phyloP scores from a whole-genome alignment of 257 asterid species.

The Solanum lignicaule region DNA sequence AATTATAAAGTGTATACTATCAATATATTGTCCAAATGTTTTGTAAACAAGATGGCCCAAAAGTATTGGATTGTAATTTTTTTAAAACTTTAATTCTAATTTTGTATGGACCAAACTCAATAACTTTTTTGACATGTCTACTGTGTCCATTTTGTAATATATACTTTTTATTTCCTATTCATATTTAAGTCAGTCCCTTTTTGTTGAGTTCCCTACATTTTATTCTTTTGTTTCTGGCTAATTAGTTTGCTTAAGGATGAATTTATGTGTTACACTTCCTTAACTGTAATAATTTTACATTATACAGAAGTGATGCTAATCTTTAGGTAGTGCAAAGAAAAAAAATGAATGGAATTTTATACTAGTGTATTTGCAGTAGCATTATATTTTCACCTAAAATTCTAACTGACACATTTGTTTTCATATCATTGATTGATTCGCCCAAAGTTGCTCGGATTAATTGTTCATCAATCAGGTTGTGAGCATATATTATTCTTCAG shows the following conservation, averaged over 20 bases:
- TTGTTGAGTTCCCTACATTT: not conserved
- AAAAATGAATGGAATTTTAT: too few species aligned
- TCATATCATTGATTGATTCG: too few species aligned
- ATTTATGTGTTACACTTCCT: not conserved
- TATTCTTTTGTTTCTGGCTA: not conserved
- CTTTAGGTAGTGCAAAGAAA: too few species aligned
- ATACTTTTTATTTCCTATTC: not conserved
- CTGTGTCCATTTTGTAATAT: not conserved
- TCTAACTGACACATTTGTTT: too few species aligned
- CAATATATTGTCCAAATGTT: not conserved
- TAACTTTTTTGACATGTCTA: not conserved
- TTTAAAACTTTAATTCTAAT: not conserved
- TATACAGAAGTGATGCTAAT: too few species aligned
- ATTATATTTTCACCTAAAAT: too few species aligned
- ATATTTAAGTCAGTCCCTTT: not conserved
- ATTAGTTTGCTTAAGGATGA: not conserved
- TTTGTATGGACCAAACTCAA: not conserved
- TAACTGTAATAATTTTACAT: not conserved
- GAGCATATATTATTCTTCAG: too few species aligned
- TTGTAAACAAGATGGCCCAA: not conserved
- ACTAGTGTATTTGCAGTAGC: too few species aligned
- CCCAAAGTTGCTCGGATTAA: not conserved
- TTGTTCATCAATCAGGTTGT: too few species aligned
- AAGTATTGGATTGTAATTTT: not conserved
- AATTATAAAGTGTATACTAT: not conserved